Conservation (phyloP, 805 yeast species). For the Candida ortonii region DNA sequence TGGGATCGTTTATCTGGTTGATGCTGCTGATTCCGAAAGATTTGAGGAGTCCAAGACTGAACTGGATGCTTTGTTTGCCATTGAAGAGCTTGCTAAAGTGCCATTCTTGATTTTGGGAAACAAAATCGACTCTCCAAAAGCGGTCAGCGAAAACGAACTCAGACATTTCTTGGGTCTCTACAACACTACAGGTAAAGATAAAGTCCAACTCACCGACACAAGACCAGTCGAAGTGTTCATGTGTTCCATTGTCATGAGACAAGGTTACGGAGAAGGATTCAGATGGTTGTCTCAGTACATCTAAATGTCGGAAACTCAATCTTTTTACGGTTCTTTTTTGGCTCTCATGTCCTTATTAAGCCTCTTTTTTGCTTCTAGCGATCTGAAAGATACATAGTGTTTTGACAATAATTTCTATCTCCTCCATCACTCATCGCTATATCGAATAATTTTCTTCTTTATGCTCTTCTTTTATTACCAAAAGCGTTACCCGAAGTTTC, state of each 20-base stretch:
- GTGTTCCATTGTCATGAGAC: constrained; percentile 98
- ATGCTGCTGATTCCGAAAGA: constrained; percentile 95
- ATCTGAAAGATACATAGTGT: too few species aligned
- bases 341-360: too few species aligned
- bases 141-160: constrained; percentile 92
- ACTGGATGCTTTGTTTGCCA: constrained; percentile 86
- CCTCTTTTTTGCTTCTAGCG: too few species aligned
- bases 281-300: constrained; percentile 97
- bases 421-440: neutral
- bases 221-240: constrained; percentile 96
- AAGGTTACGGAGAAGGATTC: constrained; percentile 97
- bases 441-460: too few species aligned
- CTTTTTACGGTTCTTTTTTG: too few species aligned
- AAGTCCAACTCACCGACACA: constrained; percentile 59
- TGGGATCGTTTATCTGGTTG: constrained; percentile 94
- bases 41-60: constrained; percentile 93
- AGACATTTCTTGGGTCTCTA: constrained; percentile 85
- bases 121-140: constrained; percentile 91
- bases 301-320: too few species aligned
- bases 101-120: constrained; percentile 95
- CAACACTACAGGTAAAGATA: constrained; percentile 88
- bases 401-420: neutral
- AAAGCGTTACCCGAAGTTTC: constrained; percentile 26
- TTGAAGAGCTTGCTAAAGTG: constrained; percentile 84
- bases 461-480: constrained; percentile 9